A percentile compares a stretch with the other conserved stretches of the same genome.
Evolutionary conservation across 2,329 filamentous ascomycete species (phyloP).

Genomic region (Hymenoscyphus occultus): DNA sequence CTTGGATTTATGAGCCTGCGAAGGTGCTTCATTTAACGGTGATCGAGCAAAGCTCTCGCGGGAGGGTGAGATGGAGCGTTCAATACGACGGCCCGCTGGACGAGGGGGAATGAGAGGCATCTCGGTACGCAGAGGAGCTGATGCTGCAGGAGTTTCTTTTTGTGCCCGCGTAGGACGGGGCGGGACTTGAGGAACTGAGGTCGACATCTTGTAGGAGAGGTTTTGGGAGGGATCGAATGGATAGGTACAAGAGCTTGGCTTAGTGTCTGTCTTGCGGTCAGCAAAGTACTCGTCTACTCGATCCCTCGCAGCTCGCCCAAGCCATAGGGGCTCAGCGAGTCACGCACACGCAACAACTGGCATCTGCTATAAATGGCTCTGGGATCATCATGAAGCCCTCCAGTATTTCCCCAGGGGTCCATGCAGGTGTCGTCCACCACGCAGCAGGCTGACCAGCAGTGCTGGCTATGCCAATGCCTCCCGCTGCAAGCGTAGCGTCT

Average conservation of each 20-base stretch:
- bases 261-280: constrained; percentile 20
- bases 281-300: constrained; percentile 8
- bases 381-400: constrained; percentile 9
- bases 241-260: not conserved
- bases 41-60: constrained; percentile 80
- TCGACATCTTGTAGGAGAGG: constrained; percentile 38
- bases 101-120: constrained; percentile 77
- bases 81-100: constrained; percentile 60
- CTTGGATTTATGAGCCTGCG: constrained; percentile 42
- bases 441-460: constrained; percentile 17
- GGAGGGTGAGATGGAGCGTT: constrained; percentile 74
- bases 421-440: constrained; percentile 17
- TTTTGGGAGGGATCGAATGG: constrained; percentile 11
- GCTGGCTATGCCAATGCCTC: constrained; percentile 19
- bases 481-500: not conserved
- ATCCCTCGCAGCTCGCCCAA: constrained; percentile 7
- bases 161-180: constrained; percentile 59
- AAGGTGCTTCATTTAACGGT: constrained; percentile 70
- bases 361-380: constrained; percentile 9
- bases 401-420: not conserved
- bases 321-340: constrained; percentile 9
- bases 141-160: constrained; percentile 40
- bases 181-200: constrained; percentile 51
- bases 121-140: constrained; percentile 38
- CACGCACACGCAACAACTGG: constrained; percentile 19